Evolutionary conservation across 768 basidiomycete species (phyloP).

Genomic region (Termitomyces sp.): DNA sequence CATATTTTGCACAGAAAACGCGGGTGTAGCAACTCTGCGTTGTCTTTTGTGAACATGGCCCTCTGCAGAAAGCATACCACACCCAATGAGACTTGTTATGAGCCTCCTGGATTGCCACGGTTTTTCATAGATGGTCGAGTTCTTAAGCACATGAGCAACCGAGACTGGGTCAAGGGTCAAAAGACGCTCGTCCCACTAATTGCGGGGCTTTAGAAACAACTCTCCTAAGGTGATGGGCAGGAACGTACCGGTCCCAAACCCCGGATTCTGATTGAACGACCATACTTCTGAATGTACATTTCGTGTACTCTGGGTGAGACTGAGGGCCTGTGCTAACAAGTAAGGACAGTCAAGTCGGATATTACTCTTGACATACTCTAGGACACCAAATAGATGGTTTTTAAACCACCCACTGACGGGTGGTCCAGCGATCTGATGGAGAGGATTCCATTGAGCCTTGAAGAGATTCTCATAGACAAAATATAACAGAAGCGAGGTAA

Average conservation of each 20-base stretch:
- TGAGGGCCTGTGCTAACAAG: constrained; percentile 36
- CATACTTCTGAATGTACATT: constrained; percentile 52
- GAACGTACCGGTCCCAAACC: constrained; percentile 65
- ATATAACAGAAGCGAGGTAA: constrained; percentile 16
- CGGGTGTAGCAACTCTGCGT: constrained; percentile 70
- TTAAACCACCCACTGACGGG: constrained; percentile 44
- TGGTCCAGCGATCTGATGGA: constrained; percentile 60
- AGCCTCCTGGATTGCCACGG: constrained; percentile 75
- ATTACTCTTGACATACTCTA: constrained; percentile 45
- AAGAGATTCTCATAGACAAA: constrained; percentile 28
- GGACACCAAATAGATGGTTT: constrained; percentile 50
- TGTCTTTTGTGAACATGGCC: constrained; percentile 79
- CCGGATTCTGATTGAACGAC: constrained; percentile 65
- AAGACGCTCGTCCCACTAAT: constrained; percentile 75
- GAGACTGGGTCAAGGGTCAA: constrained; percentile 80
- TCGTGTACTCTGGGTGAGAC: constrained; percentile 53
- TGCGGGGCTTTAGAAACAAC: neutral
- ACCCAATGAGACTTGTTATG: constrained; percentile 77
- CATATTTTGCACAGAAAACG: constrained; percentile 79
- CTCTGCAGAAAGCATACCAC: constrained; percentile 79
- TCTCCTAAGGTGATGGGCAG: neutral
- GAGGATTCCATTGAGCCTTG: constrained; percentile 37
- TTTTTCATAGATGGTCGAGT: constrained; percentile 75
- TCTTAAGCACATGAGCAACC: constrained; percentile 68
- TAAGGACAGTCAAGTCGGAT: neutral